phyloP scores from a whole-genome alignment of 208 protist species.

The Leishmania tropica region DNA sequence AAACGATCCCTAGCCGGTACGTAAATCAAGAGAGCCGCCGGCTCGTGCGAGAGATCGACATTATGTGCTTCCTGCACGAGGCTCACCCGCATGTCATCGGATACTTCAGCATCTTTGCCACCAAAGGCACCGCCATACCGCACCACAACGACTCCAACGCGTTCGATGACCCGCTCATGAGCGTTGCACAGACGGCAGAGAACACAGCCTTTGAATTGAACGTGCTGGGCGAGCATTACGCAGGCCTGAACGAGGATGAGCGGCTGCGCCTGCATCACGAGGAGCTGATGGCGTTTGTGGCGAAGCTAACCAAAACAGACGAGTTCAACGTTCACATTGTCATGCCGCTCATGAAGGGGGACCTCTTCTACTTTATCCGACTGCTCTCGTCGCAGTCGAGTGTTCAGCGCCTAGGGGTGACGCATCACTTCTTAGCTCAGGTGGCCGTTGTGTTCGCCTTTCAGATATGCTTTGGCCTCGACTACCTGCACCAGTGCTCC shows the following conservation, averaged over 20 bases:
- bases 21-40: slow-evolving; percentile 93
- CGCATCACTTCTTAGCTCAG: slow-evolving; percentile 52
- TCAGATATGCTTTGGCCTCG: slow-evolving; percentile 88
- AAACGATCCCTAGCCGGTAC: slow-evolving; percentile 84
- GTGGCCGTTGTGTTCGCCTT: slow-evolving; percentile 83
- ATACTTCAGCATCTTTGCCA: slow-evolving; percentile 96
- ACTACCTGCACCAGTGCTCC: slow-evolving; percentile 88
- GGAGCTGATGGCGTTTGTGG: slow-evolving; percentile 33
- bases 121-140: slow-evolving; percentile 43
- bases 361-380: slow-evolving; percentile 80
- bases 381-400: slow-evolving; percentile 29
- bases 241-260: slow-evolving; percentile 27
- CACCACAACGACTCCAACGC: slow-evolving; percentile 21
- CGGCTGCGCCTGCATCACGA: slow-evolving; percentile 46
- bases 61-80: slow-evolving; percentile 95
- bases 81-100: slow-evolving; percentile 95
- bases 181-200: slow-evolving; percentile 22
- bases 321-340: slow-evolving; percentile 89
- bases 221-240: slow-evolving; percentile 45
- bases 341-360: slow-evolving; percentile 89
- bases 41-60: slow-evolving; percentile 95
- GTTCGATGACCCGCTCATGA: slow-evolving; percentile 49
- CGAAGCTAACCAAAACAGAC: slow-evolving; percentile 33
- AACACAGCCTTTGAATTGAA: slow-evolving; percentile 39
- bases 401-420: slow-evolving; percentile 27